These are phyloP conservation scores for Juncus inflexus DNA, from an alignment of 176 grass and related monocot genomes.

Conservation along the genomic window DNA sequence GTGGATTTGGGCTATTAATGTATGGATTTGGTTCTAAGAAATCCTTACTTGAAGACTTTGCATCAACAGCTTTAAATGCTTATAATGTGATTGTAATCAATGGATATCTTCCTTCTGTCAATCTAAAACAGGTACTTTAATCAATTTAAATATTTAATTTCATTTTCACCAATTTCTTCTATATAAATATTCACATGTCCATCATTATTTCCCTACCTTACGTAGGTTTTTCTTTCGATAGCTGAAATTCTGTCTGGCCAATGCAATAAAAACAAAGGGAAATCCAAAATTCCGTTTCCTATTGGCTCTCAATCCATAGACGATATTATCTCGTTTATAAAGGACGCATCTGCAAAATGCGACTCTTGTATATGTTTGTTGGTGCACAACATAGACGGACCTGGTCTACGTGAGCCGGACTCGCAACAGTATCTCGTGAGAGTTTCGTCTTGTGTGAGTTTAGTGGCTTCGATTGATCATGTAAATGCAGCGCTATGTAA, in stretches of 20 bases:
- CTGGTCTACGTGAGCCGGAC: constrained; percentile 72
- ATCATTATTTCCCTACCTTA: constrained; percentile 17
- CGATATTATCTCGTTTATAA: constrained; percentile 72
- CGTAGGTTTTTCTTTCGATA: constrained; percentile 62
- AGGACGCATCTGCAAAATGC: constrained; percentile 36
- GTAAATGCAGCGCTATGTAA: constrained; percentile 89
- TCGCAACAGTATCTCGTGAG: constrained; percentile 75
- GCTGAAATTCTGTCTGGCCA: constrained; percentile 76
- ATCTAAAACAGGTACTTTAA: constrained; percentile 69
- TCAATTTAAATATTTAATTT: background rate
- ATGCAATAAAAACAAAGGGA: constrained; percentile 43
- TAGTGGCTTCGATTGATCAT: constrained; percentile 82
- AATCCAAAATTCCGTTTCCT: constrained; percentile 37
- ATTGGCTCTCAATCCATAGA: constrained; percentile 65
- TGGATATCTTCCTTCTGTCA: constrained; percentile 79
- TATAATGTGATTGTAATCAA: constrained; percentile 75
- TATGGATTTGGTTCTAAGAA: constrained; percentile 98
- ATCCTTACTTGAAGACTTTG: constrained; percentile 74
- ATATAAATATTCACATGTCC: too few species aligned
- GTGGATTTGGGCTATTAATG: constrained; percentile 75
- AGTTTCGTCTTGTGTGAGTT: constrained; percentile 53
- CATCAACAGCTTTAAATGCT: constrained; percentile 60
- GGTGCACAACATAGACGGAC: constrained; percentile 89
- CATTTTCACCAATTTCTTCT: background rate
- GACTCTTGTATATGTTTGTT: constrained; percentile 49